Evolutionary conservation across 352 stramenopile species (phyloP).

Genomic region (Pythium sp.): DNA sequence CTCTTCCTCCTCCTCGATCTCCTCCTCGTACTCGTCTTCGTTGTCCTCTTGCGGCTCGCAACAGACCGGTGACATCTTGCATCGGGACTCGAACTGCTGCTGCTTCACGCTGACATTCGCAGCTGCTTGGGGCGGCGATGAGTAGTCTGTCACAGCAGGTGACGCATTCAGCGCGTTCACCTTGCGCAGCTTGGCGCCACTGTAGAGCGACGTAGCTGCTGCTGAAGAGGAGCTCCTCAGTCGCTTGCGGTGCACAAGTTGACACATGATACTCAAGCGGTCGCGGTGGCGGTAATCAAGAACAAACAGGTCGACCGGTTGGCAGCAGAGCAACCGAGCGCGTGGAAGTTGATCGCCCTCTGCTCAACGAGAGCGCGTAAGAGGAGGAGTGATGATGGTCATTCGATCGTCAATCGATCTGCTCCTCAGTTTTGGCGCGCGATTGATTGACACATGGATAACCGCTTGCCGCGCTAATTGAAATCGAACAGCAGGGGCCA

Average conservation of each 20-base stretch:
- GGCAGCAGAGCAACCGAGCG: background rate
- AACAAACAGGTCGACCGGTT: background rate
- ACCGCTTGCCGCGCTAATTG: conserved; percentile 3
- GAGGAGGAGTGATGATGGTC: conserved; percentile 27
- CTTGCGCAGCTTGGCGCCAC: conserved; percentile 6
- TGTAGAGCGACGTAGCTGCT: background rate
- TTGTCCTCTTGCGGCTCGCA: background rate
- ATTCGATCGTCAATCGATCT: conserved; percentile 14
- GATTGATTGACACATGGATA: background rate
- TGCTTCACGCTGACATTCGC: background rate
- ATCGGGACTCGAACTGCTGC: background rate
- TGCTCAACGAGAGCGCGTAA: conserved; percentile 18
- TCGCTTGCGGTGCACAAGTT: conserved; percentile 16
- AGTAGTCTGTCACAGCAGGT: background rate
- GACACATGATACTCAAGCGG: conserved; percentile 9
- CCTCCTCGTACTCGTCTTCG: background rate
- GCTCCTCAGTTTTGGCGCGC: conserved; percentile 13
- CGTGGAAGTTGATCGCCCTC: conserved; percentile 8
- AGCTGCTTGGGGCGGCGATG: background rate
- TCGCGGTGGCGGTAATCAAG: background rate
- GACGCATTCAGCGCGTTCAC: background rate
- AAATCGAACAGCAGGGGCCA: conserved; percentile 4
- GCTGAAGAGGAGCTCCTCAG: conserved; percentile 3
- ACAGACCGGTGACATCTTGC: conserved; percentile 2
- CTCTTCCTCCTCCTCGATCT: background rate